Percentiles rank a stretch among this genome's conserved stretches.
phyloP scores from a whole-genome alignment of 305 asterid genomes.

The Rubia peregrina region DNA sequence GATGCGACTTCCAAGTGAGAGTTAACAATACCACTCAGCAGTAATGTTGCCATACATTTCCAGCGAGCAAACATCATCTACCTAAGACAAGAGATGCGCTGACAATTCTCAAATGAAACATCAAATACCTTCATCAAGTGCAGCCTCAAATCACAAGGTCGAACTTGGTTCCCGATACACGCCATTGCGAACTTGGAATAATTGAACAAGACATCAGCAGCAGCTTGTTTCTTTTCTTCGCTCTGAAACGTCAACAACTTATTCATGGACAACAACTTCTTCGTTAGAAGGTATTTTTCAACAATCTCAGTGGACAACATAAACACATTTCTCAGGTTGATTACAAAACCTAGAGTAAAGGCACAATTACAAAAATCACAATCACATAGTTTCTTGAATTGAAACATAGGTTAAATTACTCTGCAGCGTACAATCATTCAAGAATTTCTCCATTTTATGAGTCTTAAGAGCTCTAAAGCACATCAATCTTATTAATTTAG shows the following conservation, averaged over 20 bases:
- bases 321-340: not conserved
- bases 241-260: constrained; percentile 26
- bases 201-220: constrained; percentile 79
- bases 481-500: not conserved
- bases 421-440: not conserved
- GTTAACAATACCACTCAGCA: not conserved
- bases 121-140: constrained; percentile 83
- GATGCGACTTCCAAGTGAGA: not conserved
- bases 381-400: not conserved
- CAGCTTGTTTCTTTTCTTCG: constrained; percentile 91
- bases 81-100: not conserved
- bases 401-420: not conserved
- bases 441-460: not conserved
- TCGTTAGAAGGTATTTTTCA: not conserved
- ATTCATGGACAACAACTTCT: not conserved
- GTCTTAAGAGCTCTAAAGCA: not conserved
- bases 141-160: constrained; percentile 89
- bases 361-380: not conserved
- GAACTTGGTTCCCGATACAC: constrained; percentile 68
- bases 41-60: not conserved
- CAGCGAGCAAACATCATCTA: not conserved
- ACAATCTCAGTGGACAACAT: not conserved
- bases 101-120: not conserved
- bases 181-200: constrained; percentile 84
- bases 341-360: not conserved